Conservation (phyloP, 2,329 filamentous ascomycete species). For the Exophiala bonariae region DNA sequence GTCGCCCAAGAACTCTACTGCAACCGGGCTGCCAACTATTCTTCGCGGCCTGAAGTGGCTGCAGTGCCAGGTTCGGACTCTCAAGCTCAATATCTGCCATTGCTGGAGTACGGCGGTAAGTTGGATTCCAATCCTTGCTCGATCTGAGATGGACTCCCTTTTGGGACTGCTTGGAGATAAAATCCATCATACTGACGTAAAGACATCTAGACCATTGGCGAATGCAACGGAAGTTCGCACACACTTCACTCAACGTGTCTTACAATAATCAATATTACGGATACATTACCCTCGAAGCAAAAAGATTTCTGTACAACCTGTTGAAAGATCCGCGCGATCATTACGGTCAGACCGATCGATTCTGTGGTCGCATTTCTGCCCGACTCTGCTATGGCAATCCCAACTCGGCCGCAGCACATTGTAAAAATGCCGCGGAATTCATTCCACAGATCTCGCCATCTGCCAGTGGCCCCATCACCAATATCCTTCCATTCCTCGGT, state of each 20-base stretch:
- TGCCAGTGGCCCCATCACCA: constrained; percentile 16
- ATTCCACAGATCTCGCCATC: constrained; percentile 21
- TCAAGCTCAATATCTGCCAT: constrained; percentile 16
- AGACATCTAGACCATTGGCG: constrained; percentile 15
- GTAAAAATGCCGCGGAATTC: constrained; percentile 17
- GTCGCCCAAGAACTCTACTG: constrained; percentile 20
- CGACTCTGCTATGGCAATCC: constrained; percentile 14
- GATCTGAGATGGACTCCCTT: too few relatives aligned
- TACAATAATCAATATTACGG: constrained; percentile 17
- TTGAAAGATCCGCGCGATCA: constrained; percentile 17
- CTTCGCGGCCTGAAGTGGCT: constrained; percentile 16
- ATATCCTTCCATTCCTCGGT: constrained; percentile 16
- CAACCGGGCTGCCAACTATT: constrained; percentile 20
- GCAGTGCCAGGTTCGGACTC: constrained; percentile 16
- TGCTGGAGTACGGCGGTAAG: constrained; percentile 18
- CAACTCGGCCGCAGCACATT: constrained; percentile 8
- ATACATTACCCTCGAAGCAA: constrained; percentile 13
- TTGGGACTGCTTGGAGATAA: too few relatives aligned
- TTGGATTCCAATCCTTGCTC: too few relatives aligned
- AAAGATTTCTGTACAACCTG: constrained; percentile 17
- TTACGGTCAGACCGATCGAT: constrained; percentile 15
- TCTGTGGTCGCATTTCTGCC: constrained; percentile 10
- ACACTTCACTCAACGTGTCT: constrained; percentile 12
- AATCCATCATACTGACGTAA: not conserved
- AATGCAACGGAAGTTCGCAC: constrained; percentile 19